A percentile compares a stretch with the other conserved stretches of the same genome.
Conservation (phyloP, 441 rosid species). For the Breynia disticha region DNA sequence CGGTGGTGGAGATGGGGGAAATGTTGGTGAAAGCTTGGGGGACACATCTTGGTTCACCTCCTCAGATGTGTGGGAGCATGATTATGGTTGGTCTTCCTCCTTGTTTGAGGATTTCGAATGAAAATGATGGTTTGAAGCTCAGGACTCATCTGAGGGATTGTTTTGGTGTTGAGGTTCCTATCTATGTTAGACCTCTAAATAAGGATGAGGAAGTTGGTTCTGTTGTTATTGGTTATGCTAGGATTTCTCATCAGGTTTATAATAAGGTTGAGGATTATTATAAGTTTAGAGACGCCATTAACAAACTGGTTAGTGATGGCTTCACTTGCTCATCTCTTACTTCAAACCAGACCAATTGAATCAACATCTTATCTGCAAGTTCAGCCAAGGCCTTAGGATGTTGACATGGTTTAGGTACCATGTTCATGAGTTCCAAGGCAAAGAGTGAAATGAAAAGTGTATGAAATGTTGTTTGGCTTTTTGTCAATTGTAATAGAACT, state of each 20-base stretch:
- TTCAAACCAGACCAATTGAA: neutral
- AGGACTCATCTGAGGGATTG: conserved; percentile 58
- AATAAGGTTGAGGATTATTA: conserved; percentile 65
- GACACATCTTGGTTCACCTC: conserved; percentile 75
- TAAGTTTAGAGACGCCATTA: conserved; percentile 55
- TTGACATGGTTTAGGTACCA: conserved; percentile 34
- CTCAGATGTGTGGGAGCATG: conserved; percentile 77
- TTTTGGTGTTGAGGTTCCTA: conserved; percentile 61
- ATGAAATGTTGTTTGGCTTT: too few species aligned
- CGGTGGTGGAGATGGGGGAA: conserved; percentile 66
- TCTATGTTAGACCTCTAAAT: conserved; percentile 42
- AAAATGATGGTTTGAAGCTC: conserved; percentile 41
- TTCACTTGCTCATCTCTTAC: conserved; percentile 44
- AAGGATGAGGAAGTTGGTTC: conserved; percentile 41
- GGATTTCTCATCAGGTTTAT: conserved; percentile 79
- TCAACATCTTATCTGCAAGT: conserved; percentile 3
- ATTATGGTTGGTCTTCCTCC: conserved; percentile 85
- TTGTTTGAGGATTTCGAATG: conserved; percentile 46
- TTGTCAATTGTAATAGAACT: too few species aligned
- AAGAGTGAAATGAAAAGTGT: too few species aligned
- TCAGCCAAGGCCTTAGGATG: conserved; percentile 7
- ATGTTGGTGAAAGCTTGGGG: conserved; percentile 86
- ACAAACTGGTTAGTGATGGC: conserved; percentile 40
- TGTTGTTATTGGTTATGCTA: conserved; percentile 52
- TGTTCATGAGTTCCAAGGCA: conserved; percentile 4